phyloP scores from a whole-genome alignment of 2,329 filamentous ascomycete species.

The Lachnellula subtilissima region DNA sequence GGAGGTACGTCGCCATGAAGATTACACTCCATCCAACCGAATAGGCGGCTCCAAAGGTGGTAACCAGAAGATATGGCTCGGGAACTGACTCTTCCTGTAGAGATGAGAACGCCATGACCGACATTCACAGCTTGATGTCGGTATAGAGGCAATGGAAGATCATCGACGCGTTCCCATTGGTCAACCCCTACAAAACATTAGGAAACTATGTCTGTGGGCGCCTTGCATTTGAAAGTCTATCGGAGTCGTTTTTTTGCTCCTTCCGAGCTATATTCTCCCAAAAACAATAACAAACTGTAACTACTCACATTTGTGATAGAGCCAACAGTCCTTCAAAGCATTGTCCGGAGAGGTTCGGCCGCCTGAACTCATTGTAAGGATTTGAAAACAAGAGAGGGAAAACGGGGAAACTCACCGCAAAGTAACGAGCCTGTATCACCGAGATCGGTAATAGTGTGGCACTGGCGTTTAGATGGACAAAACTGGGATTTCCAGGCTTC shows the following conservation, averaged over 20 bases:
- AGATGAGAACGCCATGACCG: slow-evolving; percentile 39
- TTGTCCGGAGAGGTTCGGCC: slow-evolving; percentile 72
- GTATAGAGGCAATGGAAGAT: slow-evolving; percentile 68
- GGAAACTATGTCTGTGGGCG: no score
- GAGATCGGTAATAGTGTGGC: slow-evolving; percentile 69
- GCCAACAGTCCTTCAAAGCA: slow-evolving; percentile 70
- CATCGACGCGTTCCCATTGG: slow-evolving; percentile 59
- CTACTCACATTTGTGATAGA: slow-evolving; percentile 47
- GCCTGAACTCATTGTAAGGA: slow-evolving; percentile 58
- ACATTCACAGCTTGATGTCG: slow-evolving; percentile 63
- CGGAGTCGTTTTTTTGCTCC: no score
- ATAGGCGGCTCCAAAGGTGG: slow-evolving; percentile 27
- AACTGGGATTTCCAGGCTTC: not conserved
- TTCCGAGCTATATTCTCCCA: no score
- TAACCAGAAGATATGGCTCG: slow-evolving; percentile 17
- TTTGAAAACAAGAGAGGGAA: not conserved
- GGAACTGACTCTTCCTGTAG: slow-evolving; percentile 28
- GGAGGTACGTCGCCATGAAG: slow-evolving; percentile 4
- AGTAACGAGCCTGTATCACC: slow-evolving; percentile 39
- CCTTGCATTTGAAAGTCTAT: no score
- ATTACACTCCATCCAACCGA: slow-evolving; percentile 28
- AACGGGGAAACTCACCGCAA: no score
- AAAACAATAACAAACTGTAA: no score
- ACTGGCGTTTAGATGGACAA: slow-evolving; percentile 53
- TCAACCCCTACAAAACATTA: slow-evolving; percentile 24